These are phyloP conservation scores for Onygena corvina DNA, from an alignment of 2,329 filamentous ascomycete genomes.

Conservation along the genomic window DNA sequence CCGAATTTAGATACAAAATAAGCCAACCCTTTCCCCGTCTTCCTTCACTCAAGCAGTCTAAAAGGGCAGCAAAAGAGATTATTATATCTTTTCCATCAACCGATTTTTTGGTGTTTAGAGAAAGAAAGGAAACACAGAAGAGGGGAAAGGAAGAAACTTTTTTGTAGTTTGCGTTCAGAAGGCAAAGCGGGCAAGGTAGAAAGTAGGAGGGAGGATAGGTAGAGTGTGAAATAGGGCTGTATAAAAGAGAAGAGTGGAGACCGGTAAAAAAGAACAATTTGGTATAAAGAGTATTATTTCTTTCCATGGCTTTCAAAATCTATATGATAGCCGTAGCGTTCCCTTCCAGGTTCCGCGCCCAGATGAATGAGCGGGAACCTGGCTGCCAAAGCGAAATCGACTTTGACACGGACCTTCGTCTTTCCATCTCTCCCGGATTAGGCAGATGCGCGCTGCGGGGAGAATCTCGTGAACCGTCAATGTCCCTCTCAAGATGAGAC, in stretches of 20 bases:
- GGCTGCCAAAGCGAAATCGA: neutral
- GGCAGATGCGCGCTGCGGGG: neutral
- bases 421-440: constrained; percentile 1
- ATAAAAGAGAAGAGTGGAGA: neutral
- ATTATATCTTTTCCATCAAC: neutral
- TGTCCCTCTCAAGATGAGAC: constrained; percentile 5
- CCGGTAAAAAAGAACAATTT: neutral
- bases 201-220: neutral
- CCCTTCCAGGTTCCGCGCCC: neutral
- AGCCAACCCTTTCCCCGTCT: neutral
- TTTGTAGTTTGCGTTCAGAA: too few species aligned
- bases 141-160: neutral
- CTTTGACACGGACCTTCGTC: constrained; percentile 2
- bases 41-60: constrained; percentile 3
- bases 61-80: constrained; percentile 1
- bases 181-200: neutral
- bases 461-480: neutral
- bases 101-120: neutral
- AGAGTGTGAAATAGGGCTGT: neutral
- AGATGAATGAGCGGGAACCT: neutral
- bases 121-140: neutral
- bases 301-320: neutral
- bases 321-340: constrained; percentile 2
- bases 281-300: neutral
- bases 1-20: neutral